A percentile compares a stretch with the other conserved stretches of the same genome.
phyloP scores from a whole-genome alignment of 768 basidiomycete species.

The Hericium coralloides region DNA sequence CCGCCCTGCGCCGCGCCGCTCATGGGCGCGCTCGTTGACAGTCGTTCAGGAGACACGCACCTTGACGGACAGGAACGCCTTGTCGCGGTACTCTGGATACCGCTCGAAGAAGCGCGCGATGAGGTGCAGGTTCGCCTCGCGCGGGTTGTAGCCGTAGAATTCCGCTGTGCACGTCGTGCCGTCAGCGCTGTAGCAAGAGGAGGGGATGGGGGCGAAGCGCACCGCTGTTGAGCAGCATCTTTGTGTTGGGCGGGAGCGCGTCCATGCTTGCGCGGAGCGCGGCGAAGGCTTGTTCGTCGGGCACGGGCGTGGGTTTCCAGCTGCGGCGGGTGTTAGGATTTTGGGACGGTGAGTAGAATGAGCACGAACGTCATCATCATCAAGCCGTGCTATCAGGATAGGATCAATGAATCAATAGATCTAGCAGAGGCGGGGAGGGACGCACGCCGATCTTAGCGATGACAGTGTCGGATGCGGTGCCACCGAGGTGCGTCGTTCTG shows the following conservation, averaged over 20 bases:
- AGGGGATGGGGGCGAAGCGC: conserved; percentile 3
- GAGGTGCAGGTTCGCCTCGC: conserved; percentile 38
- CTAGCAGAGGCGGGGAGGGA: neutral
- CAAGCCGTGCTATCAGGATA: conserved; percentile 33
- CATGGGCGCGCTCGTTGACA: neutral
- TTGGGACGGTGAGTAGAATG: neutral
- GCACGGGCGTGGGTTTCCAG: conserved; percentile 35
- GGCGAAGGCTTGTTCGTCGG: conserved; percentile 54
- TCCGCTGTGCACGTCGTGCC: conserved; percentile 25
- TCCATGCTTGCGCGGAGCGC: conserved; percentile 47
- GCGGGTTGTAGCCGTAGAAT: conserved; percentile 43
- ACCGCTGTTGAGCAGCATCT: conserved; percentile 46
- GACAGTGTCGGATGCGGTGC: conserved; percentile 20
- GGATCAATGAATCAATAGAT: neutral
- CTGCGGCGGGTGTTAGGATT: neutral
- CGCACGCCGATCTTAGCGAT: conserved; percentile 33
- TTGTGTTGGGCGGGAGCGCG: conserved; percentile 31
- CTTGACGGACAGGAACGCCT: conserved; percentile 41
- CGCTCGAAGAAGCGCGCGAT: conserved; percentile 41
- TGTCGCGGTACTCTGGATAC: conserved; percentile 35
- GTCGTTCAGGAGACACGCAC: conserved; percentile 16
- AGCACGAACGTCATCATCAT: conserved; percentile 46
- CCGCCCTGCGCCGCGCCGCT: neutral
- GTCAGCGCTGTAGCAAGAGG: too few relatives aligned
- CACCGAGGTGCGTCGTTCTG: neutral